Base-by-base conservation (phyloP, 768 basidiomycete genomes). In the Royoungia palumana region DNA sequence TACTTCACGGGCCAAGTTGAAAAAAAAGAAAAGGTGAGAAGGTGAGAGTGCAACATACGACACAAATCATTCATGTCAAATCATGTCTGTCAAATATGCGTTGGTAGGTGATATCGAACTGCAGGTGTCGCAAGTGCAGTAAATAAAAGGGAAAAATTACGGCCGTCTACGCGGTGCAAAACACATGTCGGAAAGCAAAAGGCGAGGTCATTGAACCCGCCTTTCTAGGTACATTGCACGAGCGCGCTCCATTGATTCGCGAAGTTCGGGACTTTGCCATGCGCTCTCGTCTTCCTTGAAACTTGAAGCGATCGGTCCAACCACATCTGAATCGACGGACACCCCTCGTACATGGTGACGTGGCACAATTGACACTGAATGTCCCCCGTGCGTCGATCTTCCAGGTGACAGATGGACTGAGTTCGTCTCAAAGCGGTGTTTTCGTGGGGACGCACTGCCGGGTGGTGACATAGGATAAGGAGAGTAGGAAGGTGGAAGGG, bases 191-290 rank as follows among this genome's bases (percentile, higher is more conserved):
- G 17, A 49, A 27, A 6, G 28, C 0, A 32, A 10, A 28, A 10
- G 27, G 2, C 27, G 9, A 10, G 24, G 7, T 63, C 30, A 63
- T 48, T 53, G 44, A 41, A 35, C 38, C 21, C 48, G 49, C 40
- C 50, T 62, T 42, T 63, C 57, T 42, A 56, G 19, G 28, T 58
- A 57, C 25, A 41, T 53, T 6, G 76, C 77, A 25, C 87, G 71
- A 9, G 87, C 87, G 8, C 73, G 70, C 65, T 81, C 81, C 87
- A 89, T 90, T 22, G 75, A 78, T 67, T 85, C 83, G 47, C 78
- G 74, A 34, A 90, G 60, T 70, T 85, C 82, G 1, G 80, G 75
- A 60, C 83, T 88, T 63, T 79, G 72, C 76, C 80, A 85, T 9
- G 70, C 53, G 25, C 56, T 58, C 37, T 74, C 70, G 42, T 81